phyloP scores from a whole-genome alignment of 176 grass and related monocot species.

The Oropetium thomaeum region DNA sequence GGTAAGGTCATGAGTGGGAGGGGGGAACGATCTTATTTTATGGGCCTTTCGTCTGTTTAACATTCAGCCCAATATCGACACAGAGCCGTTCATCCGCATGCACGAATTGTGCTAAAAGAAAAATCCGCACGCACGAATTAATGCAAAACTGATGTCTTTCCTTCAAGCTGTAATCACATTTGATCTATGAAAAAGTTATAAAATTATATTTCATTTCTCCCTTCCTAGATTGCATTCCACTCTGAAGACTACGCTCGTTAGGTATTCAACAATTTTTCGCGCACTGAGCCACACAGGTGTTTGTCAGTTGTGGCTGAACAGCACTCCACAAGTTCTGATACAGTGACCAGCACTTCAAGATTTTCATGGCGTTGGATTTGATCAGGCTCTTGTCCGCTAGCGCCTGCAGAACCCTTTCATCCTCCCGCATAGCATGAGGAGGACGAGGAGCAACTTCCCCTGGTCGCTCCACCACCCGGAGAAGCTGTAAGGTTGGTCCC shows the following conservation, averaged over 20 bases:
- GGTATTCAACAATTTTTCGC: background rate
- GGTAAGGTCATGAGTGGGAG: too few relatives aligned
- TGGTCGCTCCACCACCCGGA: constrained; percentile 68
- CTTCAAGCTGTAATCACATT: background rate
- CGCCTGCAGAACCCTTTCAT: constrained; percentile 48
- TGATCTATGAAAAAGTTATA: background rate
- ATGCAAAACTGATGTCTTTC: background rate
- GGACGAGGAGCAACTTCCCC: constrained; percentile 56
- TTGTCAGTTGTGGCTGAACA: too few relatives aligned
- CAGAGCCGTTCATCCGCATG: background rate
- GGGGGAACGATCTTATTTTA: accelerated
- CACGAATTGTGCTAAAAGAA: too few relatives aligned
- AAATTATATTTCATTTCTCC: background rate
- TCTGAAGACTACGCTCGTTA: background rate
- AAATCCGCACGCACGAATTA: background rate
- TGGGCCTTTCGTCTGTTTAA: background rate
- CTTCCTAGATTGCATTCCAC: background rate
- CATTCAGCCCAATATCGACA: background rate
- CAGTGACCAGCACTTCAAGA: too few relatives aligned
- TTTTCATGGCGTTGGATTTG: background rate
- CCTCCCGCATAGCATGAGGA: constrained; percentile 76
- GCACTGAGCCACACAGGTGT: too few relatives aligned
- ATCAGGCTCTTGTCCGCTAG: background rate
- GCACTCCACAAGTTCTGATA: too few relatives aligned
- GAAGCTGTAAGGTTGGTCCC: constrained; percentile 55